Evolutionary conservation across 2,329 filamentous ascomycete genomes (phyloP).

Genomic region (Gaeumannomyces tritici): DNA sequence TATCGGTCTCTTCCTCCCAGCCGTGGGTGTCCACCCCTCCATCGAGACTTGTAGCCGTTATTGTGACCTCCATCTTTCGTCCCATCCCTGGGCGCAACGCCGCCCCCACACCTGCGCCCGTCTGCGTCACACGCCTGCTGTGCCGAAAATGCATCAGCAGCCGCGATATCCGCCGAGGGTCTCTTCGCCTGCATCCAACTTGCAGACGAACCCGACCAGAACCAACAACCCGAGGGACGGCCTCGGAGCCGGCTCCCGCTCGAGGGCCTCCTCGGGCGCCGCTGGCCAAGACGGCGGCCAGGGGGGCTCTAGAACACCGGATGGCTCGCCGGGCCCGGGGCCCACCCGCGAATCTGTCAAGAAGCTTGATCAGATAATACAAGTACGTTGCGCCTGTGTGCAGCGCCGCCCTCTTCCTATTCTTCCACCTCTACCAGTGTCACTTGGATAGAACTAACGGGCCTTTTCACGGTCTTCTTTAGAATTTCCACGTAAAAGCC

Average conservation of each 20-base stretch:
- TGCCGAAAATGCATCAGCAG: constrained; percentile 76
- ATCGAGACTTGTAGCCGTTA: background rate
- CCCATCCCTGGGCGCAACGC: constrained; percentile 4
- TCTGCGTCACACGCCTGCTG: constrained; percentile 8
- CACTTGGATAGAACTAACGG: background rate
- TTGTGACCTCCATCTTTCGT: background rate
- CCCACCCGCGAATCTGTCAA: constrained; percentile 58
- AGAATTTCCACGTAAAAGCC: constrained; percentile 91
- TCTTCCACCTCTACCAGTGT: background rate
- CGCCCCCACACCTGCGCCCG: constrained; percentile 3
- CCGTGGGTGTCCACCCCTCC: background rate
- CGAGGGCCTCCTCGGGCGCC: constrained; percentile 33
- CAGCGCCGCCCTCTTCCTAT: background rate
- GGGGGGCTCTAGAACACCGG: constrained; percentile 36
- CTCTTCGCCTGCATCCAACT: constrained; percentile 62
- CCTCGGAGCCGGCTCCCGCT: constrained; percentile 23
- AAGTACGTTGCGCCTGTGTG: constrained; percentile 40
- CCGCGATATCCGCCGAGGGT: constrained; percentile 64
- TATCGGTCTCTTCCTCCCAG: background rate
- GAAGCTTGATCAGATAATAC: constrained; percentile 89
- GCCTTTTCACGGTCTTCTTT: constrained; percentile 6
- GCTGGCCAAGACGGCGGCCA: constrained; percentile 28
- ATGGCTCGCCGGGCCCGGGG: constrained; percentile 24
- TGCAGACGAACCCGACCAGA: constrained; percentile 62
- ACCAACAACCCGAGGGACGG: constrained; percentile 67